Evolutionary conservation across 306 rosid genomes (phyloP).

Genomic region (Chamaecrista fasciculata): DNA sequence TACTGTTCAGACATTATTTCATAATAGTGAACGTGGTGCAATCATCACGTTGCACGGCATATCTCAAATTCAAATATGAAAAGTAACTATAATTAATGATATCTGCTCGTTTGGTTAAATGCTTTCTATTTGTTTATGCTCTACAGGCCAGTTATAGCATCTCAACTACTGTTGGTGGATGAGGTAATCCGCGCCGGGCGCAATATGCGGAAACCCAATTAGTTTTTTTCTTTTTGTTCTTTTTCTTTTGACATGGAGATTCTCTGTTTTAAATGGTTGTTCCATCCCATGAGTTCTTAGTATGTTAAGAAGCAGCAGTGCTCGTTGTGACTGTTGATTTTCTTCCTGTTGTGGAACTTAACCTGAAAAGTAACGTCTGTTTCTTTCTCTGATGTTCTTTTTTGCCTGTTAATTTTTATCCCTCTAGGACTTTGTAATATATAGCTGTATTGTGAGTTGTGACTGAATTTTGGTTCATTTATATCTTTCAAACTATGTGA

Average conservation of each 20-base stretch:
- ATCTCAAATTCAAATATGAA: neutral
- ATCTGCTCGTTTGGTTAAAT: constrained; percentile 1
- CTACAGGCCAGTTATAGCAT: constrained; percentile 90
- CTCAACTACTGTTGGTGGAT: constrained; percentile 90
- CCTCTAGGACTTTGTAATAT: constrained; percentile 17
- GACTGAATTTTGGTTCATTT: constrained; percentile 26
- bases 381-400: neutral
- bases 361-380: constrained; percentile 10
- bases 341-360: neutral
- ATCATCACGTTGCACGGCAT: neutral
- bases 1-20: too few species aligned
- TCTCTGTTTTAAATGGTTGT: constrained; percentile 21
- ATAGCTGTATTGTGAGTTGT: neutral
- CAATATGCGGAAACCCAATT: constrained; percentile 87
- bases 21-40: neutral
- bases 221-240: constrained; percentile 23
- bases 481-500: constrained; percentile 5
- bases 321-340: constrained; percentile 6
- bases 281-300: constrained; percentile 18
- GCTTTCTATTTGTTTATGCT: neutral
- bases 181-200: constrained; percentile 99
- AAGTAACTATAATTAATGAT: neutral
- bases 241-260: neutral
- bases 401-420: neutral
- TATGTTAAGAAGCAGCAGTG: constrained; percentile 3